These are phyloP conservation scores for Euphorbia pulcherrima DNA, from an alignment of 345 rosid species.

Conservation along the genomic window DNA sequence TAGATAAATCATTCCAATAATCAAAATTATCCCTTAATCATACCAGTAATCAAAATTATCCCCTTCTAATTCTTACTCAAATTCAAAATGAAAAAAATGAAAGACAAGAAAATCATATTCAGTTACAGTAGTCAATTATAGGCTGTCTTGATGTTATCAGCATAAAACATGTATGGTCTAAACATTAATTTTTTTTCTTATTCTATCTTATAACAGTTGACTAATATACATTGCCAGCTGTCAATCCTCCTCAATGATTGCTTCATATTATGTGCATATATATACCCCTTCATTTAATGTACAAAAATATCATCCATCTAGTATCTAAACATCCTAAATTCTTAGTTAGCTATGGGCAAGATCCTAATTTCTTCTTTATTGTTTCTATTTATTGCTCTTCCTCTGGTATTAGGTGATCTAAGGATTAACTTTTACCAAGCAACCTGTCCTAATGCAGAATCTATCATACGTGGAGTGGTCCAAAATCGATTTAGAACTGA, in stretches of 20 bases:
- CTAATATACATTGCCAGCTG: not conserved
- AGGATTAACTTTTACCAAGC: slow-evolving; percentile 50
- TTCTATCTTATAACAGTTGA: not conserved
- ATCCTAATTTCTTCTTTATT: slow-evolving; percentile 21
- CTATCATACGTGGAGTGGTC: slow-evolving; percentile 42
- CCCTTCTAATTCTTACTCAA: too few species aligned
- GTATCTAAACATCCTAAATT: not conserved
- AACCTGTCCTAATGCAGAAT: slow-evolving; percentile 62
- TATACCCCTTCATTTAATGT: not conserved
- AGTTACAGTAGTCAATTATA: not conserved
- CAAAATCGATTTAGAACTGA: slow-evolving; percentile 35
- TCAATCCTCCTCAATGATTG: not conserved
- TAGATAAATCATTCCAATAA: too few species aligned
- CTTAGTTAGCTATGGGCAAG: not conserved
- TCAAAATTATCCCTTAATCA: too few species aligned
- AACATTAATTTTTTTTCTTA: too few species aligned
- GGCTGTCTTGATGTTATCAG: not conserved
- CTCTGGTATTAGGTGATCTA: slow-evolving; percentile 38
- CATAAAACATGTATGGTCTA: not conserved
- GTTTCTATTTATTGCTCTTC: slow-evolving; percentile 25
- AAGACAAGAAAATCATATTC: not conserved
- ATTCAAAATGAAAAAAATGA: not conserved
- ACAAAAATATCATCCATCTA: not conserved
- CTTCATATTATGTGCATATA: not conserved
- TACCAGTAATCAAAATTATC: too few species aligned